phyloP scores from a whole-genome alignment of 495 filamentous ascomycete species.

The Astrocystis sublimbata region DNA sequence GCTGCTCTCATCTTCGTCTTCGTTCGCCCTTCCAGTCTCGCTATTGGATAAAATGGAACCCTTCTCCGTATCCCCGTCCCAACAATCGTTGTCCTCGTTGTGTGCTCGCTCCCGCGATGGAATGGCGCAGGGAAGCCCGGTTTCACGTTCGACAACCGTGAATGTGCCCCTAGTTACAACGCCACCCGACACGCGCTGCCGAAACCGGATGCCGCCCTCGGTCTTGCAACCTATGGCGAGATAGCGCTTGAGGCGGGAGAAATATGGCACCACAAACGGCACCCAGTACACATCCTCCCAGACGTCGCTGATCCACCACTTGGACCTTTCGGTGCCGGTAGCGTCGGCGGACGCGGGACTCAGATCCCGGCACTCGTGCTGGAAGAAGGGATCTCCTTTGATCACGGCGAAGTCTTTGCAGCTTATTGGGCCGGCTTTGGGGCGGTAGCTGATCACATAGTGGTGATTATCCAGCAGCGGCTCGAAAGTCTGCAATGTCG shows the following conservation, averaged over 20 bases:
- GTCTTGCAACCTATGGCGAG: slow-evolving; percentile 17
- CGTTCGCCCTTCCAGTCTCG: neutral
- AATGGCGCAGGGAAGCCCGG: neutral
- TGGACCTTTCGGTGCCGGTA: neutral
- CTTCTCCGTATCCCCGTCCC: slow-evolving; percentile 15
- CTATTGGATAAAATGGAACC: neutral
- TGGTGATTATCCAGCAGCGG: slow-evolving; percentile 41
- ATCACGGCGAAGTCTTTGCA: slow-evolving; percentile 20
- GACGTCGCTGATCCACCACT: slow-evolving; percentile 32
- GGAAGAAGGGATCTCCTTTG: slow-evolving; percentile 40
- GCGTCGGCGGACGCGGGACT: neutral
- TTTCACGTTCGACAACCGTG: neutral
- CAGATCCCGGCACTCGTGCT: slow-evolving; percentile 28
- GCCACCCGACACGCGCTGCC: slow-evolving; percentile 14
- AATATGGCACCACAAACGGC: slow-evolving; percentile 31
- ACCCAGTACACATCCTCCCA: slow-evolving; percentile 41
- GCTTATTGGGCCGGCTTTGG: slow-evolving; percentile 27
- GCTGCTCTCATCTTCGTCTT: neutral
- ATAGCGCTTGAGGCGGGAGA: slow-evolving; percentile 18
- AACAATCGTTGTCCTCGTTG: neutral
- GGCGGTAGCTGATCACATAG: slow-evolving; percentile 29
- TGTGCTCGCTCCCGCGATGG: neutral
- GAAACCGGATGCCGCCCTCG: slow-evolving; percentile 17
- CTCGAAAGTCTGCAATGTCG: slow-evolving; percentile 34
- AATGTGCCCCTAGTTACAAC: slow-evolving; percentile 11